Evolutionary conservation across 2,329 filamentous ascomycete genomes (phyloP).

Genomic region (Didymella keratinophila): DNA sequence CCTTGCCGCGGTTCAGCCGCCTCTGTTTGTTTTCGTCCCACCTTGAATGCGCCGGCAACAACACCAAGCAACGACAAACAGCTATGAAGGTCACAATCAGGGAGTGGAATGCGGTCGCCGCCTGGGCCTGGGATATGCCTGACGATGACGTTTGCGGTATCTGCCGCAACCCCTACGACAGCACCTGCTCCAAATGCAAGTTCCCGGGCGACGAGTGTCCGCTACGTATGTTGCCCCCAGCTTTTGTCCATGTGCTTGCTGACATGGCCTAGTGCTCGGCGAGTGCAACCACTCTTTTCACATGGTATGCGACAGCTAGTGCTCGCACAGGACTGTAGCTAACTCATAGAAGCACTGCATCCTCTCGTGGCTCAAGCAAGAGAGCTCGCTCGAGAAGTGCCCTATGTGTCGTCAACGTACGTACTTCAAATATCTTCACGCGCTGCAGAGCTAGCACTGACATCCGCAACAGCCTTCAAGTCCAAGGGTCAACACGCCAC

Average conservation of each 20-base stretch:
- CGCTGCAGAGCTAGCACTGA: conserved; percentile 22
- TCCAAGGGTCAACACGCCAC: conserved; percentile 48
- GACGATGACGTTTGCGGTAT: conserved; percentile 98
- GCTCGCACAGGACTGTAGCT: conserved; percentile 6
- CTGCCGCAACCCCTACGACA: conserved; percentile 97
- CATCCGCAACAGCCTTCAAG: conserved; percentile 45
- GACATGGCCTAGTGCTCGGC: conserved; percentile 74
- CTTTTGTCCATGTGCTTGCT: conserved; percentile 3
- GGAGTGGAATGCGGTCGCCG: conserved; percentile 91
- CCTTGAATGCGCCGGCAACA: conserved; percentile 10
- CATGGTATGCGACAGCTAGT: conserved; percentile 67
- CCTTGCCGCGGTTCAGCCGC: conserved; percentile 25
- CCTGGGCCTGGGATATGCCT: conserved; percentile 97
- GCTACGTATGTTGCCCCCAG: conserved; percentile 68
- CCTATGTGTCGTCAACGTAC: conserved; percentile 97
- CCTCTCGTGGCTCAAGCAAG: conserved; percentile 93
- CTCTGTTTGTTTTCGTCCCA: conserved; percentile 34
- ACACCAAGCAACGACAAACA: conserved; percentile 22
- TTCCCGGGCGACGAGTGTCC: conserved; percentile 96
- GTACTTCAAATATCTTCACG: conserved; percentile 23
- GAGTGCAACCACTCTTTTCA: conserved; percentile 98
- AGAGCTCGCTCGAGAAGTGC: conserved; percentile 90
- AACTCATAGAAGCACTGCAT: conserved; percentile 79
- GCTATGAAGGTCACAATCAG: conserved; percentile 94
- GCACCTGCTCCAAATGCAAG: conserved; percentile 97